Conservation (phyloP, 2,329 filamentous ascomycete genomes). For the Cytospora mali region DNA sequence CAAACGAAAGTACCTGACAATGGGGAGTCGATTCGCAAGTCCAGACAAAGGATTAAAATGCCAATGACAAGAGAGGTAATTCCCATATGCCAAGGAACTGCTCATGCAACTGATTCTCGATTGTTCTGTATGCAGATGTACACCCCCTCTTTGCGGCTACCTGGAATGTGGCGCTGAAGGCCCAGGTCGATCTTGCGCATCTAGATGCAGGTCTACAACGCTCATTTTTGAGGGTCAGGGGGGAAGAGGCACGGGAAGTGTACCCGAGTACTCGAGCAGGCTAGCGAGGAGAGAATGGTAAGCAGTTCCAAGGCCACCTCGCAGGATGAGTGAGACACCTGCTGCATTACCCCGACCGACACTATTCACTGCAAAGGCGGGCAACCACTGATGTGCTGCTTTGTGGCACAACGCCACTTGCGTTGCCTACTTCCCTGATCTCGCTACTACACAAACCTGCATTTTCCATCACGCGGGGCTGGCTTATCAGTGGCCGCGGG, state of each 20-base stretch:
- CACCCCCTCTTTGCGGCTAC: background rate
- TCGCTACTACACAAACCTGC: background rate
- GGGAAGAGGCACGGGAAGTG: background rate
- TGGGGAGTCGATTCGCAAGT: constrained; percentile 1
- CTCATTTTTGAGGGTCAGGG: background rate
- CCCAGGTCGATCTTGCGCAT: background rate
- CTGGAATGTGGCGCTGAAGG: background rate
- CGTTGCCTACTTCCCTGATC: constrained; percentile 1
- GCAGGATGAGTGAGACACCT: constrained; percentile 1
- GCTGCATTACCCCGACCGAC: background rate
- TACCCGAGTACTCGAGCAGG: background rate
- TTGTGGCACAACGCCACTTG: constrained; percentile 1
- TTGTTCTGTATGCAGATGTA: constrained; percentile 12
- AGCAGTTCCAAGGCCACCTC: background rate
- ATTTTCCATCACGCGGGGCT: background rate
- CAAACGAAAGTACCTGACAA: constrained; percentile 1
- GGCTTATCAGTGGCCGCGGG: background rate
- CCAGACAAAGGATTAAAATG: background rate
- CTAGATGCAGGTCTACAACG: background rate
- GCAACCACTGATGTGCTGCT: background rate
- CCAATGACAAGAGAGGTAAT: constrained; percentile 17
- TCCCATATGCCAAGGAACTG: constrained; percentile 1
- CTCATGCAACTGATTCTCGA: constrained; percentile 17
- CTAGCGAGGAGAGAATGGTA: background rate
- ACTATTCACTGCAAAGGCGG: background rate